Evolutionary conservation across 1,284 basidiomycete genomes (phyloP).

Genomic region (Leccinum angustisporum): DNA sequence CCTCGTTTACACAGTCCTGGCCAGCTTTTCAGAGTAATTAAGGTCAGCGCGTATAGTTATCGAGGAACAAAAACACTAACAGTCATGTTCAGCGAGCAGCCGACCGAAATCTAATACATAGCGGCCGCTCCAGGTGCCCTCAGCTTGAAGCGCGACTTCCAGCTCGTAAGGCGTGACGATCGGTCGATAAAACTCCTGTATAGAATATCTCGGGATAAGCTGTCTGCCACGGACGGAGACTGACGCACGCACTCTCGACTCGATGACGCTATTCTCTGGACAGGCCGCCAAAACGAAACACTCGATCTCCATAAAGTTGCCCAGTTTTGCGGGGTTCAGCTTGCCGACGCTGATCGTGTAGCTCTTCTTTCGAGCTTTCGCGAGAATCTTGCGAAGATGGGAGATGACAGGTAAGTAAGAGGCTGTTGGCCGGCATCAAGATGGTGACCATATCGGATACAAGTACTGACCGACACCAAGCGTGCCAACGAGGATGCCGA

Average conservation of each 20-base stretch:
- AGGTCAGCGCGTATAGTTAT: background rate
- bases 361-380: conserved; percentile 74
- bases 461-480: conserved; percentile 76
- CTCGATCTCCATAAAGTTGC: conserved; percentile 96
- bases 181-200: conserved; percentile 85
- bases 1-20: conserved; percentile 11
- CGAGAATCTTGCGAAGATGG: conserved; percentile 70
- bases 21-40: conserved; percentile 13
- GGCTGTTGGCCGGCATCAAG: conserved; percentile 41
- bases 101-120: conserved; percentile 83
- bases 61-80: conserved; percentile 16
- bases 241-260: conserved; percentile 61
- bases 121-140: conserved; percentile 74
- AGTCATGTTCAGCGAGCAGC: conserved; percentile 47
- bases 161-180: conserved; percentile 96
- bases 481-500: conserved; percentile 94
- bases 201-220: background rate
- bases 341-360: conserved; percentile 97
- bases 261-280: conserved; percentile 89
- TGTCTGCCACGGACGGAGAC: background rate
- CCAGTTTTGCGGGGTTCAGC: conserved; percentile 92
- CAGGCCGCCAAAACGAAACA: conserved; percentile 96
- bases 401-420: conserved; percentile 82
- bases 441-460: background rate
- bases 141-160: conserved; percentile 72